Conservation (phyloP, 2,329 filamentous ascomycete genomes). For the Microsporum audouinii region DNA sequence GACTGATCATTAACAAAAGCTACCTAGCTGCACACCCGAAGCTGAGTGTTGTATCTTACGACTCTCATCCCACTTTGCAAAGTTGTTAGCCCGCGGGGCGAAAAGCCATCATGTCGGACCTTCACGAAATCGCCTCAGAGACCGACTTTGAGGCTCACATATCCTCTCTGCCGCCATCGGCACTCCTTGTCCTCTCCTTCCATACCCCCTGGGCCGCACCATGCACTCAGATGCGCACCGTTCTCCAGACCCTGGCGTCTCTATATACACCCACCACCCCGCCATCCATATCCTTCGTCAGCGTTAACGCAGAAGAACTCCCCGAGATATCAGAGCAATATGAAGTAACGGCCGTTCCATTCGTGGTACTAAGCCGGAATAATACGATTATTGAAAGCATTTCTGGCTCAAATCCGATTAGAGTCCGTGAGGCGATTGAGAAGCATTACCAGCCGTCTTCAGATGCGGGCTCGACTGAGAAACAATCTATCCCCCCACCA, state of each 20-base stretch:
- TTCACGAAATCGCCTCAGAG: constrained; percentile 65
- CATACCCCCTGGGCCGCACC: constrained; percentile 94
- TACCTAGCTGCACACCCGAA: background rate
- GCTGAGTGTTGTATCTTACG: background rate
- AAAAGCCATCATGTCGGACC: constrained; percentile 52
- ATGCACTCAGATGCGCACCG: constrained; percentile 83
- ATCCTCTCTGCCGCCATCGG: constrained; percentile 52
- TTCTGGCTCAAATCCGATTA: constrained; percentile 77
- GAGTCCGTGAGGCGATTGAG: constrained; percentile 77
- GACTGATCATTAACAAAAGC: background rate
- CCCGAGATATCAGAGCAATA: constrained; percentile 85
- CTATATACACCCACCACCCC: constrained; percentile 64
- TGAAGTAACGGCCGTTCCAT: constrained; percentile 89
- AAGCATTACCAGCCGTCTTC: constrained; percentile 51
- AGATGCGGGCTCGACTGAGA: constrained; percentile 21
- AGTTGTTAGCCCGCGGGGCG: background rate
- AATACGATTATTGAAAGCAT: constrained; percentile 70
- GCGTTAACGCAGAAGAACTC: constrained; percentile 87
- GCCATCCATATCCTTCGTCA: constrained; percentile 65
- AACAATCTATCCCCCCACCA: constrained; percentile 30
- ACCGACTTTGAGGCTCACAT: constrained; percentile 61
- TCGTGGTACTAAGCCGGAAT: constrained; percentile 69
- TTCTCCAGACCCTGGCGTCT: constrained; percentile 72
- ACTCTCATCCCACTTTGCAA: background rate
- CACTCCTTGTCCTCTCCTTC: constrained; percentile 81